phyloP scores from a whole-genome alignment of 2,329 filamentous ascomycete genomes.

The Albophoma yamanashiensis region DNA sequence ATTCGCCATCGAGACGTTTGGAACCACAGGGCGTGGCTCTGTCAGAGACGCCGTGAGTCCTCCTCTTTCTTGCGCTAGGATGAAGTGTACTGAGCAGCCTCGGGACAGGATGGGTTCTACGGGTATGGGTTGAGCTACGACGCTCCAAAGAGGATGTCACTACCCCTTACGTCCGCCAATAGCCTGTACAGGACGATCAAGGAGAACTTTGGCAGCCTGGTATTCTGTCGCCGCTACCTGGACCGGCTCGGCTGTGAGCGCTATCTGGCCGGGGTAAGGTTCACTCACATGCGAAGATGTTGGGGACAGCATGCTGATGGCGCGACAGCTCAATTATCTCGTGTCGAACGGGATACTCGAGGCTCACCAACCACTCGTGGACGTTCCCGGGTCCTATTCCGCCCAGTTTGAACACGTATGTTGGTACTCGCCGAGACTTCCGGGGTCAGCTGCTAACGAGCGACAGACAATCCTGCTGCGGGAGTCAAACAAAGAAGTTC shows the following conservation, averaged over 20 bases:
- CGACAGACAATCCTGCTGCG: constrained; percentile 35
- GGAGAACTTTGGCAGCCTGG: constrained; percentile 51
- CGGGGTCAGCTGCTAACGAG: background rate
- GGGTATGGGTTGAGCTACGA: constrained; percentile 35
- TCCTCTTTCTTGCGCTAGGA: background rate
- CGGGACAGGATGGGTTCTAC: constrained; percentile 33
- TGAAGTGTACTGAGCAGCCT: background rate
- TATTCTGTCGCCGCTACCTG: constrained; percentile 51
- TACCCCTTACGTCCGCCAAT: constrained; percentile 42
- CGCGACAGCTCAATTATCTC: constrained; percentile 42
- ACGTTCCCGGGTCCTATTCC: constrained; percentile 48
- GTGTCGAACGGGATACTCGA: constrained; percentile 47
- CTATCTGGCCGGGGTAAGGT: constrained; percentile 45
- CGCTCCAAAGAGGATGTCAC: constrained; percentile 19
- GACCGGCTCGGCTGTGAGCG: constrained; percentile 50
- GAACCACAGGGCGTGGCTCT: constrained; percentile 75
- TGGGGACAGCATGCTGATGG: constrained; percentile 4
- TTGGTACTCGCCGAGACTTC: background rate
- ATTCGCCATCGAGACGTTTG: constrained; percentile 90
- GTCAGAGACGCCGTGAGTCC: constrained; percentile 61
- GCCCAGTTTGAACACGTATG: constrained; percentile 51
- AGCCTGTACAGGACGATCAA: constrained; percentile 46
- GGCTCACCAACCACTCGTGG: constrained; percentile 43
- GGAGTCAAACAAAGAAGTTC: constrained; percentile 34
- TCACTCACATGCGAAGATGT: constrained; percentile 5